Evolutionary conservation across 176 grass and related monocot species (phyloP).

Genomic region (Raddia distichophylla): DNA sequence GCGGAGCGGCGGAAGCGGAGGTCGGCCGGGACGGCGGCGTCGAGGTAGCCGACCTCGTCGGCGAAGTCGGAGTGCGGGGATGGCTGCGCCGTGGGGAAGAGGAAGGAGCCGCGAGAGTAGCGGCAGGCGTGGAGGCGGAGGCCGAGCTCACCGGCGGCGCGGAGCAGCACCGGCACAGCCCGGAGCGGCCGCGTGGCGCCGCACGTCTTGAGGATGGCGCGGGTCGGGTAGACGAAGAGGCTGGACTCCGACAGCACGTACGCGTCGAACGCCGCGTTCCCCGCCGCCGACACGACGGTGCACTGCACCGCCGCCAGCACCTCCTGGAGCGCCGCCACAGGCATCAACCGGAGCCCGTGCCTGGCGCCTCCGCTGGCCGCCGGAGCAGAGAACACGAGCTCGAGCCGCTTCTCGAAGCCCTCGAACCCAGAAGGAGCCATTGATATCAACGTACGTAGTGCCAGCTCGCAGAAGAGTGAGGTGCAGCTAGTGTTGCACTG

Average conservation of each 20-base stretch:
- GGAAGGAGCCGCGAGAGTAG: slow-evolving; percentile 47
- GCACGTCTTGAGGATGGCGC: slow-evolving; percentile 52
- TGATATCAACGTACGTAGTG: neutral
- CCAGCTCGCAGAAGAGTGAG: neutral
- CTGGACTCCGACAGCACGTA: slow-evolving; percentile 59
- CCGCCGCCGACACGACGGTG: slow-evolving; percentile 47
- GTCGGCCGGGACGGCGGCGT: slow-evolving; percentile 14
- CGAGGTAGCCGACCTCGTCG: slow-evolving; percentile 48
- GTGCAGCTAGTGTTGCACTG: neutral
- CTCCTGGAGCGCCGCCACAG: slow-evolving; percentile 13
- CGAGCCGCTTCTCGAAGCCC: slow-evolving; percentile 58
- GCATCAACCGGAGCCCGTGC: slow-evolving; percentile 41
- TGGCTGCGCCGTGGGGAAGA: slow-evolving; percentile 50
- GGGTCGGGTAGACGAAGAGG: slow-evolving; percentile 52
- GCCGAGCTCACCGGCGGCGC: slow-evolving; percentile 21
- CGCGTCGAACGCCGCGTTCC: slow-evolving; percentile 38
- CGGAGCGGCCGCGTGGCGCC: slow-evolving; percentile 46
- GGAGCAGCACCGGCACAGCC: slow-evolving; percentile 37
- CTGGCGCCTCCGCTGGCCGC: neutral
- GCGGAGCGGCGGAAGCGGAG: slow-evolving; percentile 18
- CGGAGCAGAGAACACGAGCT: slow-evolving; percentile 37
- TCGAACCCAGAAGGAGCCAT: slow-evolving; percentile 49
- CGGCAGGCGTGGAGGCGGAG: slow-evolving; percentile 38
- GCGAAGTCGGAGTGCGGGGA: slow-evolving; percentile 49
- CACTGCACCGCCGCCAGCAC: slow-evolving; percentile 50